Evolutionary conservation across 805 yeast genomes (phyloP).

Genomic region (Starmerella etchellsii): DNA sequence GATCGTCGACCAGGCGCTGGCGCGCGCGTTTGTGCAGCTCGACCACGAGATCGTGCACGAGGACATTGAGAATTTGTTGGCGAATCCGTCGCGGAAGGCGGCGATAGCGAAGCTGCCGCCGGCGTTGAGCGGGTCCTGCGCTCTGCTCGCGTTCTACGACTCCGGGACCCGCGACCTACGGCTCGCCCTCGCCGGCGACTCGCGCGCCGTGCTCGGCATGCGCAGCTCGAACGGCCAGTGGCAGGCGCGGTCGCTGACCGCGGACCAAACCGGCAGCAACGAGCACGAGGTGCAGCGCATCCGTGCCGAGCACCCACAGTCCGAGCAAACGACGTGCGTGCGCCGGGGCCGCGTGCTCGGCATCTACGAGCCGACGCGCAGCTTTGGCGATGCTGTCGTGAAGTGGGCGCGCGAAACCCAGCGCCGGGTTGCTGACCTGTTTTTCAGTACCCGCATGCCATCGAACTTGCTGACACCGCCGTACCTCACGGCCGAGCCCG

Average conservation of each 20-base stretch:
- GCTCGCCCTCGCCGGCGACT: slow-evolving; percentile 94
- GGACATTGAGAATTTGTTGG: slow-evolving; percentile 55
- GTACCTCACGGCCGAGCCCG: slow-evolving; percentile 94
- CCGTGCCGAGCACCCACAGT: slow-evolving; percentile 73
- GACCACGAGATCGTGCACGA: slow-evolving; percentile 79
- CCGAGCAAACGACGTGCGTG: slow-evolving; percentile 51
- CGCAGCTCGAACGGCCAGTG: slow-evolving; percentile 47
- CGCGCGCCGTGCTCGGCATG: slow-evolving; percentile 77
- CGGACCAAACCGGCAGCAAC: slow-evolving; percentile 91
- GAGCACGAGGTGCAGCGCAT: slow-evolving; percentile 75
- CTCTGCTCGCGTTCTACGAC: slow-evolving; percentile 75
- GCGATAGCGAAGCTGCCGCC: slow-evolving; percentile 73
- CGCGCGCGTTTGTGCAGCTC: slow-evolving; percentile 62
- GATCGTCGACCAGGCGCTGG: slow-evolving; percentile 65
- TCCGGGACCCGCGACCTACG: slow-evolving; percentile 55
- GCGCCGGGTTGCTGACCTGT: slow-evolving; percentile 53
- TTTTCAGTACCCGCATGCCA: slow-evolving; percentile 61
- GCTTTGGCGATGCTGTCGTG: slow-evolving; percentile 94
- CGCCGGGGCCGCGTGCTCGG: slow-evolving; percentile 83
- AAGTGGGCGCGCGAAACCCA: slow-evolving; percentile 71
- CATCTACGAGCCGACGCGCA: slow-evolving; percentile 85
- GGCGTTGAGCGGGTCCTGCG: slow-evolving; percentile 92
- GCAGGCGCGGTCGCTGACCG: slow-evolving; percentile 76
- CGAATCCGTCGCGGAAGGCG: slow-evolving; percentile 46
- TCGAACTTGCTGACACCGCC: slow-evolving; percentile 81